phyloP scores from a whole-genome alignment of 2,329 filamentous ascomycete species.

The Periconia macrospinosa region DNA sequence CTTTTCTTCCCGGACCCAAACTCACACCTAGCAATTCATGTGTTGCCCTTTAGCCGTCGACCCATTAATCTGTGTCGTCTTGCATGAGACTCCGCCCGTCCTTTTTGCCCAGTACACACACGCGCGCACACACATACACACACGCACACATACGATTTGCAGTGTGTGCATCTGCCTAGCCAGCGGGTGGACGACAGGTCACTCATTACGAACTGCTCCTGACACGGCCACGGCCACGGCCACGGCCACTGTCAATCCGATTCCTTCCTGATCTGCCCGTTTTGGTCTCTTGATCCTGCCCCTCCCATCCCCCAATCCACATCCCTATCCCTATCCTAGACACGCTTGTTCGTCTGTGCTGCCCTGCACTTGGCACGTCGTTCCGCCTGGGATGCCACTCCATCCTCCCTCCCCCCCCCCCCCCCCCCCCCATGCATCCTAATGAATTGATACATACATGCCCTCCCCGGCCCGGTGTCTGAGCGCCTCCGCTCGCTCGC shows the following conservation, averaged over 20 bases:
- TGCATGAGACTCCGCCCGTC: not conserved
- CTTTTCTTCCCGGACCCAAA: too few species aligned
- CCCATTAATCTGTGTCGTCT: not conserved
- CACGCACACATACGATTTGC: not conserved
- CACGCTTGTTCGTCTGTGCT: not conserved
- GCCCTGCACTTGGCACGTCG: conserved; percentile 15
- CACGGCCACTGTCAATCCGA: not conserved
- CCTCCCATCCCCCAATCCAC: too few species aligned
- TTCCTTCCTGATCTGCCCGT: not conserved
- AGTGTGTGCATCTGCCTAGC: not conserved
- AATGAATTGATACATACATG: conserved; percentile 7
- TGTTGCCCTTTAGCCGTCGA: not conserved
- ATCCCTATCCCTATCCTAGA: too few species aligned
- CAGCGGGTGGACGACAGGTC: not conserved
- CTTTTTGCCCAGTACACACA: not conserved
- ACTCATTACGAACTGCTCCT: not conserved
- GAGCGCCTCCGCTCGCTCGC: conserved; percentile 36
- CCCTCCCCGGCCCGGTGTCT: conserved; percentile 31
- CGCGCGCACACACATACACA: too few species aligned
- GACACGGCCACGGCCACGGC: too few species aligned
- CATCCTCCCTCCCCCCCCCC: conserved; percentile 9
- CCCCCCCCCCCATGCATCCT: not conserved
- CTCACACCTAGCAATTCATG: too few species aligned
- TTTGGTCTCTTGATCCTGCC: not conserved
- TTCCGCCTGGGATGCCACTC: conserved; percentile 17